Percentiles rank a stretch among this genome's conserved stretches.
phyloP scores from a whole-genome alignment of 306 rosid species.

The Lathyrus sativus region DNA sequence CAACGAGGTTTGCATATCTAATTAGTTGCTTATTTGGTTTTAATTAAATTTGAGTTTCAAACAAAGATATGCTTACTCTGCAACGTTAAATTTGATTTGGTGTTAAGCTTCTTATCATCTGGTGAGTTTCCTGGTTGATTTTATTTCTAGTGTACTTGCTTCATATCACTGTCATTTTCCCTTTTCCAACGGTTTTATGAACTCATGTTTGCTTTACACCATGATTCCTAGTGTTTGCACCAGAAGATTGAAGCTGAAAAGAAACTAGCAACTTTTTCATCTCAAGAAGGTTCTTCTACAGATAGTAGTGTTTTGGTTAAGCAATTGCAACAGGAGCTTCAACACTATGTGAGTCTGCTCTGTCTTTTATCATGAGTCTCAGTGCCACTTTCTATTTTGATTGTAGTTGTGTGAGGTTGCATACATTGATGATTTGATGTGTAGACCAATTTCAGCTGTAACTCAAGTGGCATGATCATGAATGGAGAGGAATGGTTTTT shows the following conservation, averaged over 20 bases:
- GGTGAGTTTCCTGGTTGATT: slow-evolving; percentile 29
- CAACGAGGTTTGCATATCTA: slow-evolving; percentile 58
- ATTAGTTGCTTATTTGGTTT: slow-evolving; percentile 33
- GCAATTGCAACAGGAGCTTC: slow-evolving; percentile 87
- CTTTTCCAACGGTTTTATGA: slow-evolving; percentile 16
- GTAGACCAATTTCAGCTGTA: slow-evolving; percentile 20
- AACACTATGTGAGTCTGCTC: slow-evolving; percentile 65
- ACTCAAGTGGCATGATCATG: slow-evolving; percentile 18
- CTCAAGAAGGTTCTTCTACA: slow-evolving; percentile 57
- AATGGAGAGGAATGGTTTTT: slow-evolving; percentile 7
- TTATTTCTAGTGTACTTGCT: slow-evolving; percentile 9
- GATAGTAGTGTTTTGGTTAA: slow-evolving; percentile 60
- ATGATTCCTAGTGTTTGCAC: slow-evolving; percentile 64
- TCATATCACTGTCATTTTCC: slow-evolving; percentile 24
- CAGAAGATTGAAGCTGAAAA: slow-evolving; percentile 82
- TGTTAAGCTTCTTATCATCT: slow-evolving; percentile 28
- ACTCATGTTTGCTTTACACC: slow-evolving; percentile 9
- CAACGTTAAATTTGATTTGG: slow-evolving; percentile 27
- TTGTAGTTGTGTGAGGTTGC: slow-evolving; percentile 33
- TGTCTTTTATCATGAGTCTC: slow-evolving; percentile 24
- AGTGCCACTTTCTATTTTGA: slow-evolving; percentile 12
- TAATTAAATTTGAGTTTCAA: slow-evolving; percentile 18
- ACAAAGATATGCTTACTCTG: slow-evolving; percentile 4
- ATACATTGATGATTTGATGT: slow-evolving; percentile 24
- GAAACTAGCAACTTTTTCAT: slow-evolving; percentile 61